A percentile compares a stretch with the other conserved stretches of the same genome.
Evolutionary conservation across 371 early-diverging fungal genomes (phyloP).

Genomic region (Blakeslea trispora): DNA sequence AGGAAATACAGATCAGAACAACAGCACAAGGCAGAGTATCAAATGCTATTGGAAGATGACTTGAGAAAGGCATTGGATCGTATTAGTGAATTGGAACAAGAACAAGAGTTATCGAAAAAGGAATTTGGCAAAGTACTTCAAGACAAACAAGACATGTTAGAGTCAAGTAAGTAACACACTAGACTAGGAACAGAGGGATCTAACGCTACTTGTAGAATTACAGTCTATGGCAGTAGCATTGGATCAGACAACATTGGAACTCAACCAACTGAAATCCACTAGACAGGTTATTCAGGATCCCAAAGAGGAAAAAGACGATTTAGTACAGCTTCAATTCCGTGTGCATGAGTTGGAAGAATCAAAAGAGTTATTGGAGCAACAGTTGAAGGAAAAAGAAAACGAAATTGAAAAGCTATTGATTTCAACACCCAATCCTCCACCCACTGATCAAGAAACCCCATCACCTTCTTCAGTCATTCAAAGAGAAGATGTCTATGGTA

Average conservation of each 20-base stretch:
- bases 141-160: conserved; percentile 2
- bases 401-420: conserved; percentile 18
- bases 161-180: conserved; percentile 17
- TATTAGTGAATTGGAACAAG: conserved; percentile 48
- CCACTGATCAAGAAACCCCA: conserved; percentile 7
- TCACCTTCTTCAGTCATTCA: not conserved
- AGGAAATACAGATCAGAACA: conserved; percentile 26
- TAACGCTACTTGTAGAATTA: conserved; percentile 13
- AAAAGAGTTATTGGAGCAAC: conserved; percentile 12
- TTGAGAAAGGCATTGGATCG: conserved; percentile 52
- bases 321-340: conserved; percentile 7
- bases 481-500: conserved; percentile 28
- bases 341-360: conserved; percentile 15
- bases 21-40: conserved; percentile 33
- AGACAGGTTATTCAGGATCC: too few species aligned
- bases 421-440: conserved; percentile 18
- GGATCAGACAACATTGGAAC: conserved; percentile 5
- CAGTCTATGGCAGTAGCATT: conserved; percentile 2
- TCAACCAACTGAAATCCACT: not conserved
- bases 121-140: too few species aligned
- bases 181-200: too few species aligned
- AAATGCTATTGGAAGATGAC: conserved; percentile 45
- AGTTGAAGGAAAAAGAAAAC: conserved; percentile 20
- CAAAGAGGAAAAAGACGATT: not conserved
- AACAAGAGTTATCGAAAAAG: conserved; percentile 26